Evolutionary conservation across 225 moss, liverwort and hornwort genomes (phyloP).

Genomic region (Physcomitrium patens): DNA sequence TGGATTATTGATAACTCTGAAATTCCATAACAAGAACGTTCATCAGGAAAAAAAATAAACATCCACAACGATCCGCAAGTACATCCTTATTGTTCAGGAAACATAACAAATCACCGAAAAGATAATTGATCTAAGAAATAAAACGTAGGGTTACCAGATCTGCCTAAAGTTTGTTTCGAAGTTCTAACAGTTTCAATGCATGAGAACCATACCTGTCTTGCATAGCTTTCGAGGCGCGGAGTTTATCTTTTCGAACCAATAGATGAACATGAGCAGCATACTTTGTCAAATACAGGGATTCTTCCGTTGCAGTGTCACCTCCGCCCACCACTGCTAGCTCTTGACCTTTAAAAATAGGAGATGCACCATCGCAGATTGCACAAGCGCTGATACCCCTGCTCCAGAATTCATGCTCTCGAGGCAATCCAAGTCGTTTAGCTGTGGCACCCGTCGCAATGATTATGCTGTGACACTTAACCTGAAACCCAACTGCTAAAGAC

Average conservation of each 20-base stretch:
- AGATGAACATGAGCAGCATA: constrained; percentile 95
- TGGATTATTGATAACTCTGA: constrained; percentile 88
- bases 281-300: constrained; percentile 90
- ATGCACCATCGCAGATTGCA: constrained; percentile 97
- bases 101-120: too few species aligned
- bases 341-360: constrained; percentile 90
- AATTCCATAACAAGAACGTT: constrained; percentile 14
- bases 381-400: constrained; percentile 94
- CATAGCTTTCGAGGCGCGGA: constrained; percentile 97
- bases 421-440: constrained; percentile 85
- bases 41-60: not conserved
- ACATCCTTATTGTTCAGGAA: too few species aligned
- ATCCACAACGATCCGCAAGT: too few species aligned
- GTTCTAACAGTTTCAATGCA: not conserved
- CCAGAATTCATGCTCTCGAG: constrained; percentile 96
- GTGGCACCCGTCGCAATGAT: constrained; percentile 97
- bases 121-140: too few species aligned
- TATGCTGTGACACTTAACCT: constrained; percentile 96
- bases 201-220: constrained; percentile 73
- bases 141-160: too few species aligned
- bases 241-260: constrained; percentile 77
- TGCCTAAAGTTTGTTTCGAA: not conserved
- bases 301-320: constrained; percentile 94
- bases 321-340: constrained; percentile 96
- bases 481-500: constrained; percentile 45